These are phyloP conservation scores for Pythium aquatile DNA, from an alignment of 352 stramenopile species.

Conservation along the genomic window DNA sequence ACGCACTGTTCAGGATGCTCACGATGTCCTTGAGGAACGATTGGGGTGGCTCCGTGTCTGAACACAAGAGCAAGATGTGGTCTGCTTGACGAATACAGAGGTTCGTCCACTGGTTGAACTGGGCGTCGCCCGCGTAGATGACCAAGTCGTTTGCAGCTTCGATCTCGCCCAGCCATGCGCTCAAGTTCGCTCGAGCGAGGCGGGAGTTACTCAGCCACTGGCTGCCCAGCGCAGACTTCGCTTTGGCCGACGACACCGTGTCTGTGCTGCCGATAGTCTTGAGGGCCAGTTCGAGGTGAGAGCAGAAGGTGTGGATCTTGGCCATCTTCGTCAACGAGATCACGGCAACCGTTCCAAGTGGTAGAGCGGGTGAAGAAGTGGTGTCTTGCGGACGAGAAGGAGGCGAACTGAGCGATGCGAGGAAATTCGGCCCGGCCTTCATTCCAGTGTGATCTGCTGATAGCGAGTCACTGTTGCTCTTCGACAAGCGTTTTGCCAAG, in stretches of 20 bases:
- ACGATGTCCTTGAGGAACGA: constrained; percentile 74
- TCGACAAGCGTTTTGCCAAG: constrained; percentile 58
- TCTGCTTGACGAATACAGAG: constrained; percentile 84
- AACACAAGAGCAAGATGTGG: constrained; percentile 80
- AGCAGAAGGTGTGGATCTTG: constrained; percentile 76
- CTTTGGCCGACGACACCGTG: constrained; percentile 72
- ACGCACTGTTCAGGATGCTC: constrained; percentile 59
- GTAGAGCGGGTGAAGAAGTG: constrained; percentile 32
- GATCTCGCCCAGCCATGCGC: constrained; percentile 78
- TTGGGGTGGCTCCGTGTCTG: constrained; percentile 63
- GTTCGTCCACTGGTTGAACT: constrained; percentile 78
- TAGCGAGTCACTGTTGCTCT: constrained; percentile 35
- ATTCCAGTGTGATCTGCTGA: constrained; percentile 33
- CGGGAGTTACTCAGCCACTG: constrained; percentile 75
- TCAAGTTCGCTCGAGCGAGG: constrained; percentile 64
- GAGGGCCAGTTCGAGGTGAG: constrained; percentile 53
- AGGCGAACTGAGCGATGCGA: constrained; percentile 57
- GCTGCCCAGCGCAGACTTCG: constrained; percentile 51
- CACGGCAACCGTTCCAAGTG: constrained; percentile 73
- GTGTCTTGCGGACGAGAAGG: constrained; percentile 23
- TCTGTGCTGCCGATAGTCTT: constrained; percentile 67
- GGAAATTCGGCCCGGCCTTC: constrained; percentile 42
- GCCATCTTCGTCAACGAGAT: constrained; percentile 75
- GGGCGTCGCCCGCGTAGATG: constrained; percentile 75
- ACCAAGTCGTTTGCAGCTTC: constrained; percentile 76